Base-by-base conservation (phyloP, 1,139 yeast genomes). In the Yamadazyma buinensis region DNA sequence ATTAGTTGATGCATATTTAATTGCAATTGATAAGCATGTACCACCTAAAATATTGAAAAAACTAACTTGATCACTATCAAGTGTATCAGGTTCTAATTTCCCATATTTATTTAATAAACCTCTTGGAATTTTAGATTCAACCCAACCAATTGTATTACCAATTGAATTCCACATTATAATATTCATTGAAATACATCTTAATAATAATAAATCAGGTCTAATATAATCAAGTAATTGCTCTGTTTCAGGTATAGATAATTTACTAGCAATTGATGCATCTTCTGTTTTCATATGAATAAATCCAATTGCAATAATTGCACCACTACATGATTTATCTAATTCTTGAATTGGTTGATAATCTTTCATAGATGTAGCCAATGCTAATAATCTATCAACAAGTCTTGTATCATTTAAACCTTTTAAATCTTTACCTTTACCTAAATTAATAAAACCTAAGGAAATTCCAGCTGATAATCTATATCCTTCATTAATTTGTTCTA, bases 391-490 rank as follows among this genome's bases (percentile, higher is more conserved):
- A 40, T 83, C 88, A n/a, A 81, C 75, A 3, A 86, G 75, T 48
- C 75, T 82, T 0, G 85, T 75, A 52, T 85, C 95, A 45, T 76
- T 72, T 28, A 80, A 59, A 0, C 84, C 83, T 31, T 73, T 64
- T 34, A 81, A 60, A 39, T 75, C 77, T 38, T 73, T 70, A 1
- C 95, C 95, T 43, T 77, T 76, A 1, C 95, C 96, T 24, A 88
- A 59, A 51, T 90, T 88, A n/a, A 90, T 81, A 42, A 80, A 75
- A 0, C 99, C 99, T 18, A 90, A 59, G 0, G 96, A 77, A 30
- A 92, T 73, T 0, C 98, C 98, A 0, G 95, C 92, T 1, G 95
- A 85, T 23, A 90, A 62, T 40, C 95, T 68, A 49, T 92, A 90
- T 1, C 95, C 87, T 56, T 92, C 97, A 54, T 80, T 70, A n/a